These are phyloP conservation scores for Pisolithus albus DNA, from an alignment of 768 basidiomycete genomes.

Conservation along the genomic window DNA sequence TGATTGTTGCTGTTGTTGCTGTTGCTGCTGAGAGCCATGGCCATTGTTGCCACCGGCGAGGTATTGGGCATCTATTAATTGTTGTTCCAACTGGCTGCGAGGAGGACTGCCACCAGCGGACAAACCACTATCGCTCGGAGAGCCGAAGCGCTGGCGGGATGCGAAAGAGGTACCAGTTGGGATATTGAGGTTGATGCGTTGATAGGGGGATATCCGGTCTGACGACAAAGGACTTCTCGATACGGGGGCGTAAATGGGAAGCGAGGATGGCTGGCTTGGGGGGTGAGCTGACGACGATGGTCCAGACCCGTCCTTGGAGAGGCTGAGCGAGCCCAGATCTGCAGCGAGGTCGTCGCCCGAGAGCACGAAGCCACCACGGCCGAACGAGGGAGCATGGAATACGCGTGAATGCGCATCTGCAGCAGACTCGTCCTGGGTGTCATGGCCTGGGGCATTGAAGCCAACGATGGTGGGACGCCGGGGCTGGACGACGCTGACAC, in stretches of 20 bases:
- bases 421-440: constrained; percentile 35
- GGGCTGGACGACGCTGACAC: constrained; percentile 78
- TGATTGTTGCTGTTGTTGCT: constrained; percentile 18
- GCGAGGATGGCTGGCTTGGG: too few species aligned
- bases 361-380: too few species aligned
- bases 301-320: too few species aligned
- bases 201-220: constrained; percentile 47
- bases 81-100: constrained; percentile 40
- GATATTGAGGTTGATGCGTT: constrained; percentile 55
- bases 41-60: constrained; percentile 14
- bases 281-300: too few species aligned
- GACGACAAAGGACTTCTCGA: constrained; percentile 55
- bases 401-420: constrained; percentile 18
- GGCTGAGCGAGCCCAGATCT: too few species aligned
- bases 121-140: constrained; percentile 22
- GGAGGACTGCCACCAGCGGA: constrained; percentile 47
- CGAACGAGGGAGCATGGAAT: constrained; percentile 17
- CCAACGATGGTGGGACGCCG: constrained; percentile 59
- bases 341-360: too few species aligned
- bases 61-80: constrained; percentile 36
- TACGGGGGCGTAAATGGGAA: too few species aligned
- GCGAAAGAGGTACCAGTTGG: constrained; percentile 38
- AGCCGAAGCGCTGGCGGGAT: constrained; percentile 25
- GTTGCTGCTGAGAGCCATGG: constrained; percentile 17
- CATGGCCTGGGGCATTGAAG: constrained; percentile 53